These are phyloP conservation scores for Pharus latifolius DNA, from an alignment of 176 grass and related monocot species.

Conservation along the genomic window DNA sequence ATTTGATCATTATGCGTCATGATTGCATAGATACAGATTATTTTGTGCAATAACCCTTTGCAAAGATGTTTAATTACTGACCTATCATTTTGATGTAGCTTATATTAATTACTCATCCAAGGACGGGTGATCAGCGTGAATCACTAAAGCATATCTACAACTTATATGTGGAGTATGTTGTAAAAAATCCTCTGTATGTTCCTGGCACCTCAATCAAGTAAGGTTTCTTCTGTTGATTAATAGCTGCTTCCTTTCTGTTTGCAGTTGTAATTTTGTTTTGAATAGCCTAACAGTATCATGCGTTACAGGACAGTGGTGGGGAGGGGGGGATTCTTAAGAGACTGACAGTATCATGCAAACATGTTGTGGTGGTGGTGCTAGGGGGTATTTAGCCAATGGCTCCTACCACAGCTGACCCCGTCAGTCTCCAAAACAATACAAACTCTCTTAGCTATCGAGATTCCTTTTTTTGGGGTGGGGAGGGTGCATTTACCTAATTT, in stretches of 20 bases:
- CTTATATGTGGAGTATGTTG: slow-evolving; percentile 91
- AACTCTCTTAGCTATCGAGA: too few species aligned
- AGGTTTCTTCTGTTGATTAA: background rate
- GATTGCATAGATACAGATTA: background rate
- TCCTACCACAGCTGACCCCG: background rate
- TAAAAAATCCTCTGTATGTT: slow-evolving; percentile 85
- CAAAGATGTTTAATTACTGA: background rate
- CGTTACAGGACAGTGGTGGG: background rate
- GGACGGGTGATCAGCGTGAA: slow-evolving; percentile 76
- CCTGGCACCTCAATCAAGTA: slow-evolving; percentile 82
- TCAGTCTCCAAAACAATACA: too few species aligned
- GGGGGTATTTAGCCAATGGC: too few species aligned
- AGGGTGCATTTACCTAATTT: too few species aligned
- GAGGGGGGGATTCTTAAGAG: too few species aligned
- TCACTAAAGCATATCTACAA: slow-evolving; percentile 90
- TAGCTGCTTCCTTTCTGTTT: background rate
- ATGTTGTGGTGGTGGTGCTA: too few species aligned
- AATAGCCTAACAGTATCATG: background rate
- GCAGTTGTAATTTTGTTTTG: background rate
- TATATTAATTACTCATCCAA: slow-evolving; percentile 92
- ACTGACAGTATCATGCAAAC: too few species aligned
- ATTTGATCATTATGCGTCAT: background rate
- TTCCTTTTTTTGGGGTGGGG: too few species aligned
- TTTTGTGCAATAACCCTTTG: background rate
- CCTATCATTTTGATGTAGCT: slow-evolving; percentile 42